Evolutionary conservation across 805 yeast species (phyloP).

Genomic region (Metschnikowia cerradonensis): DNA sequence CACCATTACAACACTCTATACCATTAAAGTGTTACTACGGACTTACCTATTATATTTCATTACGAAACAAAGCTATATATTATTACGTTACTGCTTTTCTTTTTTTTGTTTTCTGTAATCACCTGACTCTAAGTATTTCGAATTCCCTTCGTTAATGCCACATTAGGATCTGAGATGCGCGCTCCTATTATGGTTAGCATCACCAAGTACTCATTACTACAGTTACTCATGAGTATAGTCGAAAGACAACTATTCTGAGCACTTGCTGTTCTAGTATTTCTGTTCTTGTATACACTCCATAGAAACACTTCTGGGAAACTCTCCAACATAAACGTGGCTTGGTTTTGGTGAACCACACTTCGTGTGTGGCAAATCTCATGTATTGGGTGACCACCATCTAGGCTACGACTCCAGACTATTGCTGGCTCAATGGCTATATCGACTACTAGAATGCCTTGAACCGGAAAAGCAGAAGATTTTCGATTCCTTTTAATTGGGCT

Average conservation of each 20-base stretch:
- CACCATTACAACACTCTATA: too few relatives aligned
- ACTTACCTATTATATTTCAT: too few relatives aligned
- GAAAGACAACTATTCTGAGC: neutral
- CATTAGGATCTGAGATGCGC: too few relatives aligned
- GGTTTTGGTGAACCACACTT: conserved; percentile 12
- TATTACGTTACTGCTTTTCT: too few relatives aligned
- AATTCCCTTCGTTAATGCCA: too few relatives aligned
- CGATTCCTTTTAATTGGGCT: neutral
- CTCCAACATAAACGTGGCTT: conserved; percentile 5
- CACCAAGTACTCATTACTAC: neutral
- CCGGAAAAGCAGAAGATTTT: neutral
- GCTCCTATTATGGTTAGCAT: neutral
- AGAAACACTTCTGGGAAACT: neutral
- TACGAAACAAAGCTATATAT: too few relatives aligned
- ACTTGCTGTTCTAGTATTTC: neutral
- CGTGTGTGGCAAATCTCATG: conserved; percentile 8
- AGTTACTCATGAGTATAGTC: neutral
- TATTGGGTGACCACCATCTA: neutral
- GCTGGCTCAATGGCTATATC: conserved; percentile 4
- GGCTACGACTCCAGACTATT: conserved; percentile 1
- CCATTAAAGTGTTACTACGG: too few relatives aligned
- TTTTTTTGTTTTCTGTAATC: too few relatives aligned
- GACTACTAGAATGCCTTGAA: neutral
- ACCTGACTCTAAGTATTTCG: too few relatives aligned
- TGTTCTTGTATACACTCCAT: neutral